These are phyloP conservation scores for Rhytidhysteron rufulum DNA, from an alignment of 2,329 filamentous ascomycete species.

Conservation along the genomic window DNA sequence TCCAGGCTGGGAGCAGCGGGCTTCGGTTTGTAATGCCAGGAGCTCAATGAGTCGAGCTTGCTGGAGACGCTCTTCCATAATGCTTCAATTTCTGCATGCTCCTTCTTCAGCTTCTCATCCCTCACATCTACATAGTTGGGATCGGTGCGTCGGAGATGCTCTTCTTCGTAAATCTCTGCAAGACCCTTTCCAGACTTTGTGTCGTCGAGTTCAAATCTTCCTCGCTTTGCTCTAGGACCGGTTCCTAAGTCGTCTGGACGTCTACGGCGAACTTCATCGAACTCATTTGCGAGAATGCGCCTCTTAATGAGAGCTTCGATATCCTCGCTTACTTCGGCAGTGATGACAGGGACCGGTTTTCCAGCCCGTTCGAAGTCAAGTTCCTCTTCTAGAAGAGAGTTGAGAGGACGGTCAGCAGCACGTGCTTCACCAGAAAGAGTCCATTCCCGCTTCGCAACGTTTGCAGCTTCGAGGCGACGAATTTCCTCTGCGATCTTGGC, in stretches of 20 bases:
- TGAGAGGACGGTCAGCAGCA: constrained; percentile 76
- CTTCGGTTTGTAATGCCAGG: constrained; percentile 94
- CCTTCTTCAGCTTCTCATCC: constrained; percentile 76
- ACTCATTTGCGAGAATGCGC: constrained; percentile 82
- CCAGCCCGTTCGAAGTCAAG: constrained; percentile 93
- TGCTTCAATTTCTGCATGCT: constrained; percentile 76
- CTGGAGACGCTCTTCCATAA: constrained; percentile 79
- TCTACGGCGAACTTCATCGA: constrained; percentile 84
- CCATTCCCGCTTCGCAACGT: constrained; percentile 89
- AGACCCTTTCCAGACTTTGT: constrained; percentile 82
- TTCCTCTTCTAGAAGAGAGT: constrained; percentile 91
- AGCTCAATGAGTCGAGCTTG: constrained; percentile 83
- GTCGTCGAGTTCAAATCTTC: constrained; percentile 78
- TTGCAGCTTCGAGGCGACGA: constrained; percentile 80
- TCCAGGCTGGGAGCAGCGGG: constrained; percentile 75
- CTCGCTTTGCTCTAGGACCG: constrained; percentile 60
- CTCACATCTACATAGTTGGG: constrained; percentile 76
- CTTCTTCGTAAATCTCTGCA: constrained; percentile 90
- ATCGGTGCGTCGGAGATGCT: constrained; percentile 75
- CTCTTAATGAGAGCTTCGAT: constrained; percentile 94
- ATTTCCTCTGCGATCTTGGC: constrained; percentile 88
- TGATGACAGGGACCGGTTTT: constrained; percentile 92
- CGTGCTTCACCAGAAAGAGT: constrained; percentile 82
- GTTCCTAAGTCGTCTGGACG: constrained; percentile 69
- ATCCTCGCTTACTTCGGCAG: constrained; percentile 81